Evolutionary conservation across 495 filamentous ascomycete genomes (phyloP).

Genomic region (Penicillium flavigenum): DNA sequence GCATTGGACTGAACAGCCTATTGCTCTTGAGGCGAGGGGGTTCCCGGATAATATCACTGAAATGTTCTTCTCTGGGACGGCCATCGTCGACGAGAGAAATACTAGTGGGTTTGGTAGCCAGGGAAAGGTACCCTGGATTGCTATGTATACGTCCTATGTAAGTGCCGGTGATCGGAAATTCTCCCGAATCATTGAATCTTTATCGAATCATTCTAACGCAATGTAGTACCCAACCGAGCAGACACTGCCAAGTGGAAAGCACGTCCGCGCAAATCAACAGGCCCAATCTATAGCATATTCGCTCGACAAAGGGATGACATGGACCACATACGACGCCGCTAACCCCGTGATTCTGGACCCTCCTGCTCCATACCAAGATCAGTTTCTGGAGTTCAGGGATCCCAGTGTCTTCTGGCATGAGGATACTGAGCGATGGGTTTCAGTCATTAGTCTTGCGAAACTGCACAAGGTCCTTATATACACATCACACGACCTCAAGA

Average conservation of each 20-base stretch:
- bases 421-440: constrained; percentile 48
- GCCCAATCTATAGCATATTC: constrained; percentile 59
- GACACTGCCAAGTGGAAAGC: constrained; percentile 28
- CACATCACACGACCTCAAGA: constrained; percentile 50
- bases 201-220: no score
- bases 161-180: no score
- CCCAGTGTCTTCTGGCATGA: constrained; percentile 57
- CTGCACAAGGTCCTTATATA: constrained; percentile 54
- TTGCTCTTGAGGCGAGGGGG: no score
- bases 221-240: no score
- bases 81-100: no score
- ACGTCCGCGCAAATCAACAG: constrained; percentile 39
- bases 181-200: no score
- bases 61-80: no score
- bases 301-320: constrained; percentile 53
- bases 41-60: no score
- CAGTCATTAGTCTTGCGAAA: constrained; percentile 47
- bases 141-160: no score
- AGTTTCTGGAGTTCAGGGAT: constrained; percentile 53
- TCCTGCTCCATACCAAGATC: constrained; percentile 31
- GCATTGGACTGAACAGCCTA: no score
- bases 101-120: no score
- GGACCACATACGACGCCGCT: constrained; percentile 44
- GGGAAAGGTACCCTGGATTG: no score
- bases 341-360: constrained; percentile 54